phyloP scores from a whole-genome alignment of 768 basidiomycete species.

The Mycena floridula region DNA sequence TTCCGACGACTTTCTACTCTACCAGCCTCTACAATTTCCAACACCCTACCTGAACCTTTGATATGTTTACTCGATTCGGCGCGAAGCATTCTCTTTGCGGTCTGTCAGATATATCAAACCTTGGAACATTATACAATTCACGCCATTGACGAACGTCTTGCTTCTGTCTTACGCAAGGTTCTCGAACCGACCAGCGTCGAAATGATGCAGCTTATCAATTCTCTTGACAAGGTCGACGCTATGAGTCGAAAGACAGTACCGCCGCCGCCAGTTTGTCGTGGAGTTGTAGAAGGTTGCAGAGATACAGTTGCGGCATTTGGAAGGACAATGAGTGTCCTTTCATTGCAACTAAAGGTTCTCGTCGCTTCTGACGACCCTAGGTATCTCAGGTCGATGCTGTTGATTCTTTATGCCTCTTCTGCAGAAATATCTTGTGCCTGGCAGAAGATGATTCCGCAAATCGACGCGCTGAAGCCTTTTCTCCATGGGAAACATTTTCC shows the following conservation, averaged over 20 bases:
- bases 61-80: constrained; percentile 77
- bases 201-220: constrained; percentile 78
- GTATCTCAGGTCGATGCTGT: constrained; percentile 78
- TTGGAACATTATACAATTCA: constrained; percentile 83
- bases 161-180: constrained; percentile 75
- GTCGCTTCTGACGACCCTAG: constrained; percentile 75
- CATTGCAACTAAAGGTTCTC: constrained; percentile 74
- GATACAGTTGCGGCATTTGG: constrained; percentile 80
- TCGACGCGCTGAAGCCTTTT: constrained; percentile 63
- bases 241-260: constrained; percentile 66
- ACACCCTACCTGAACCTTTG: constrained; percentile 65
- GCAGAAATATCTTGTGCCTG: constrained; percentile 86
- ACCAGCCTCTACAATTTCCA: constrained; percentile 52
- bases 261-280: constrained; percentile 64
- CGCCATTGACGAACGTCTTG: constrained; percentile 76
- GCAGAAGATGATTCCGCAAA: constrained; percentile 66
- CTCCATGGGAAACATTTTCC: constrained; percentile 31
- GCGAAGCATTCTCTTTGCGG: constrained; percentile 85
- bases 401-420: constrained; percentile 85
- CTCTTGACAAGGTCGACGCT: constrained; percentile 88
- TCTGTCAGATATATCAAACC: constrained; percentile 87
- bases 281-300: constrained; percentile 75
- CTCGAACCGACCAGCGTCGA: constrained; percentile 79
- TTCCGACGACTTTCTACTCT: constrained; percentile 87
- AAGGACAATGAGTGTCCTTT: constrained; percentile 81